Base-by-base conservation (phyloP, 2,329 filamentous ascomycete genomes). In the Cercospora berteroae region DNA sequence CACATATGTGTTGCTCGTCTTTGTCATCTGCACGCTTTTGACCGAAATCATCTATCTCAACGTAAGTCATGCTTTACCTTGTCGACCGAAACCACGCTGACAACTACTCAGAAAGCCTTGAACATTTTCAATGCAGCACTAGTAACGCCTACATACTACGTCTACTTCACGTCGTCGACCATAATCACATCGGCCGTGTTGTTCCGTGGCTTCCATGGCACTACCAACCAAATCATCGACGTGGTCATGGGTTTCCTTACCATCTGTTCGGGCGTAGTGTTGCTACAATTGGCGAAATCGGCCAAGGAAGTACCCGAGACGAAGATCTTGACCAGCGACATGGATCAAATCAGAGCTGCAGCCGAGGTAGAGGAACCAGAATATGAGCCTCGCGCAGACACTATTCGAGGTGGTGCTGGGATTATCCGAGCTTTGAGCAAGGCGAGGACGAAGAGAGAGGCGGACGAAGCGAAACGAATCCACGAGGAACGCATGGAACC, bases 111-210 rank as follows among this genome's bases (percentile, higher is more conserved):
- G 94, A 99, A 99, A 97, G 95, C 95, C 5, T 85, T 98, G 65
- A 98, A 99, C 77, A 81, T 99, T 60, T 98, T 94, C 84, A 98
- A 99, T 76, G 95, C 95, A 42, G 94, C 95, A 7, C 86, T 99
- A 71, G 95, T 99, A 67, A 99, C 95, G 0, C 95, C 95, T 0
- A 99, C 95, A 2, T 99, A 99, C 81, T 99, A 99, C 79, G 95
- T 99, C 72, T 94, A 96, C 83, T 99, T 99, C 79, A 99, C 95
- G 44, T 96, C 90, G 73, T 91, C 93, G 5, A 98, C 95, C 20
- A 97, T 99, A 72, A 87, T 98, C 73, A 96, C 94, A 5, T 97
- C 94, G 0, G 91, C 94, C 3, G 89, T 99, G 57, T 83, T 99
- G 2, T 98, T 98, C 80, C 90, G 89, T 70, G 95, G 95, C 7